These are phyloP conservation scores for Odontarrhena argentea DNA, from an alignment of 345 rosid species.

Conservation along the genomic window DNA sequence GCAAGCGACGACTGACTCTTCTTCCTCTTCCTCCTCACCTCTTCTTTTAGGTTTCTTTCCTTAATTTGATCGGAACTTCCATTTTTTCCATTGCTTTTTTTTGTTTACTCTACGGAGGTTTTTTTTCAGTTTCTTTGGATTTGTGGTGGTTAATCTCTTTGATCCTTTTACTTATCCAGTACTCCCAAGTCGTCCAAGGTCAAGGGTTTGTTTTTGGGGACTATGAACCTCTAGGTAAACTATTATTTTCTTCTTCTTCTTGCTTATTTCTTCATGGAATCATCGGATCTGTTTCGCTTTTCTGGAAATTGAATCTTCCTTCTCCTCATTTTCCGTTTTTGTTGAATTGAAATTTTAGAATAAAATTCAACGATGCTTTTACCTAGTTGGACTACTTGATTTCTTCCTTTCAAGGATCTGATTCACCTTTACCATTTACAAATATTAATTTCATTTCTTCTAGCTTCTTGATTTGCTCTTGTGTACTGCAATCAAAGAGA, in stretches of 20 bases:
- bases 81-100: conserved; percentile 1
- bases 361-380: conserved; percentile 5
- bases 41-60: conserved; percentile 31
- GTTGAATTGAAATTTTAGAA: conserved; percentile 12
- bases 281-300: conserved; percentile 40
- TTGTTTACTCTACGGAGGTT: not conserved
- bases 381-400: conserved; percentile 6
- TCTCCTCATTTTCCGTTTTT: too few species aligned
- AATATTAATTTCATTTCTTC: not conserved
- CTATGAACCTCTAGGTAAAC: conserved; percentile 36
- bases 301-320: not conserved
- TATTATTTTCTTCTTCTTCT: not conserved
- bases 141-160: not conserved
- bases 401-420: conserved; percentile 22
- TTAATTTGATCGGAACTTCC: conserved; percentile 18
- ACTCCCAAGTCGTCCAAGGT: not conserved
- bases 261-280: conserved; percentile 12
- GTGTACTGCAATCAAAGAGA: not conserved
- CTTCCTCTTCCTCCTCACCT: conserved; percentile 25
- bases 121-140: not conserved
- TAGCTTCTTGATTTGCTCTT: conserved; percentile 12
- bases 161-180: conserved; percentile 16
- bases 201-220: conserved; percentile 15
- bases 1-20: conserved; percentile 45
- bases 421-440: too few species aligned